Evolutionary conservation across 208 protist genomes (phyloP).

Genomic region (Angomonas ambiguus): DNA sequence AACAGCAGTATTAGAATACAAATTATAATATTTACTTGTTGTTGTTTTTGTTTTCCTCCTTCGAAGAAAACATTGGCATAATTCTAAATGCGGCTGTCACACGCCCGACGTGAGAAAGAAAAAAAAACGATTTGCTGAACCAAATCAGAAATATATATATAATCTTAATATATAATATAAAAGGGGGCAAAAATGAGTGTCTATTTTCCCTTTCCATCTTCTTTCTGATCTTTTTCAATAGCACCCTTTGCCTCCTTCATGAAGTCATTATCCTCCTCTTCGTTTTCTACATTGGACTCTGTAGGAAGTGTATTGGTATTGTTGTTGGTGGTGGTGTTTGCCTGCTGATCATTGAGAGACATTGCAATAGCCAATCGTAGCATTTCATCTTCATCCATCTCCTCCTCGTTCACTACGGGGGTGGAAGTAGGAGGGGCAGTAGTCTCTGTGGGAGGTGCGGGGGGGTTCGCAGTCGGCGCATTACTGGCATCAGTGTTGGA

Average conservation of each 20-base stretch:
- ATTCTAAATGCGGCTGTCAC: too few species aligned
- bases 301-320: conserved; percentile 4
- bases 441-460: conserved; percentile 10
- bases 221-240: conserved; percentile 31
- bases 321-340: not conserved
- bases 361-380: conserved; percentile 71
- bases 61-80: too few species aligned
- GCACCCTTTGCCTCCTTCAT: conserved; percentile 30
- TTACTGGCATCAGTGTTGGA: not conserved
- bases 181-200: not conserved
- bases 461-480: not conserved
- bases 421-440: conserved; percentile 2
- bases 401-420: not conserved
- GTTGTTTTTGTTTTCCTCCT: too few species aligned
- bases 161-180: not conserved
- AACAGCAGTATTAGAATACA: conserved; percentile 11
- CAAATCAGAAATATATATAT: not conserved
- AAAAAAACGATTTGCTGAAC: not conserved
- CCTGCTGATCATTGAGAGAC: conserved; percentile 59
- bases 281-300: not conserved
- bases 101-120: too few species aligned
- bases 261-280: conserved; percentile 35
- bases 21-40: not conserved
- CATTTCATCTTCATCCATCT: conserved; percentile 86
- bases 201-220: conserved; percentile 22